These are phyloP conservation scores for Thelephora ganbajun DNA, from an alignment of 768 basidiomycete genomes.

Conservation along the genomic window DNA sequence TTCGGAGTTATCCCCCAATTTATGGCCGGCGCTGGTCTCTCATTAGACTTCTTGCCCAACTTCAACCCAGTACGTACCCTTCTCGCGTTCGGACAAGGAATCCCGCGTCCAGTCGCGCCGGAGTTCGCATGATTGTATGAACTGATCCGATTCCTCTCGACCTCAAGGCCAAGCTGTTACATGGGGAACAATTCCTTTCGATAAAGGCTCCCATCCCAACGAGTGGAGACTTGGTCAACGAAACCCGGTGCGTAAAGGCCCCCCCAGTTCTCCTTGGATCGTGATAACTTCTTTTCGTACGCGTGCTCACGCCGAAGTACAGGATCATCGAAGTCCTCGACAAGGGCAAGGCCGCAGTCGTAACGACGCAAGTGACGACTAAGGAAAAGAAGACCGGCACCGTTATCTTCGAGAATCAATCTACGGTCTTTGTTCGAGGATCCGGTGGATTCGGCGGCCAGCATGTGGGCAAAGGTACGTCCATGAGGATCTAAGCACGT, in stretches of 20 bases:
- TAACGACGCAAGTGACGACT: constrained; percentile 68
- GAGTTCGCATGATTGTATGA: too few species aligned
- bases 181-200: constrained; percentile 91
- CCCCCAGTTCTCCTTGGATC: background rate
- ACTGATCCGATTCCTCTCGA: too few species aligned
- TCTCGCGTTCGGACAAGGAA: constrained; percentile 2
- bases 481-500: background rate
- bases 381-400: constrained; percentile 67
- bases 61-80: constrained; percentile 65
- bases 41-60: constrained; percentile 85
- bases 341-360: constrained; percentile 89
- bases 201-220: constrained; percentile 84
- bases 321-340: constrained; percentile 73
- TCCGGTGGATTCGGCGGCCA: constrained; percentile 95
- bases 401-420: constrained; percentile 83
- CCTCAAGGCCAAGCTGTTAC: constrained; percentile 82
- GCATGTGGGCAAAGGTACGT: constrained; percentile 62
- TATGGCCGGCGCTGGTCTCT: constrained; percentile 45
- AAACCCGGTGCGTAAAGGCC: constrained; percentile 39
- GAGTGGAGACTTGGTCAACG: constrained; percentile 61
- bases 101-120: background rate
- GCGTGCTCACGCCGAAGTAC: background rate
- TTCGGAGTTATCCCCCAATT: constrained; percentile 96
- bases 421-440: constrained; percentile 85
- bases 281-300: background rate